Base-by-base conservation (phyloP, 208 protist genomes). In the Trypanosoma rangeli region DNA sequence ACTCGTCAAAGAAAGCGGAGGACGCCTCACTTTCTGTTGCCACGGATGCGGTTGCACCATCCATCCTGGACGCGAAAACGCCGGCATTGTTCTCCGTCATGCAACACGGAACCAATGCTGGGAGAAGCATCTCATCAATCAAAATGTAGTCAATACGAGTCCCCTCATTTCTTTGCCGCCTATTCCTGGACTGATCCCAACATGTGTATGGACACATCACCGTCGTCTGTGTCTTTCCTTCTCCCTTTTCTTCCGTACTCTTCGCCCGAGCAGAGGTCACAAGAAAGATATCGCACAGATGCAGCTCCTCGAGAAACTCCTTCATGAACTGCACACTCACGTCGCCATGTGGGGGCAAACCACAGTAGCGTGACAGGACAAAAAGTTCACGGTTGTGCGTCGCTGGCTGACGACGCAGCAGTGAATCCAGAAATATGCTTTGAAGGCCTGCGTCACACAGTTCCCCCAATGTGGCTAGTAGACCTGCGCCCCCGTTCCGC, bases 141-240 rank as follows among this genome's bases (percentile, higher is more conserved):
- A 97, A 79, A 65, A 96, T 92, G 80, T 94, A 97, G 70, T 97
- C 93, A 20, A 97, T 87, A 28, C 93, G 86, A 12, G 85, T 94
- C 46, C 93, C 93, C 31, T 92, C 85, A 70, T 97, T 97, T 33
- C 78, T 75, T 13, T 85, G 83, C 15, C 93, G 88, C 44, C 78
- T 78, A 71, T 97, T 97, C 69, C 77, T 84, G 15, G 84, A 93
- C 67, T 97, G 93, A 69, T 97, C 90, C 89, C 90, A 97, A 74
- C 90, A 94, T 22, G 93, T 97, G 78, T 89, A 96, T 3, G 90
- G 86, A 56, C 85, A 90, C 0, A 87, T 82, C 74, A 80, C 86
- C 0, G 76, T 82, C 60, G 87, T 79, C 42, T 58, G 85, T 3
- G 29, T 2, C 24, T 60, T 31, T 26, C 56, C 39, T 29, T 35